These are phyloP conservation scores for Trichophyton mentagrophytes DNA, from an alignment of 2,329 filamentous ascomycete species.

Conservation along the genomic window DNA sequence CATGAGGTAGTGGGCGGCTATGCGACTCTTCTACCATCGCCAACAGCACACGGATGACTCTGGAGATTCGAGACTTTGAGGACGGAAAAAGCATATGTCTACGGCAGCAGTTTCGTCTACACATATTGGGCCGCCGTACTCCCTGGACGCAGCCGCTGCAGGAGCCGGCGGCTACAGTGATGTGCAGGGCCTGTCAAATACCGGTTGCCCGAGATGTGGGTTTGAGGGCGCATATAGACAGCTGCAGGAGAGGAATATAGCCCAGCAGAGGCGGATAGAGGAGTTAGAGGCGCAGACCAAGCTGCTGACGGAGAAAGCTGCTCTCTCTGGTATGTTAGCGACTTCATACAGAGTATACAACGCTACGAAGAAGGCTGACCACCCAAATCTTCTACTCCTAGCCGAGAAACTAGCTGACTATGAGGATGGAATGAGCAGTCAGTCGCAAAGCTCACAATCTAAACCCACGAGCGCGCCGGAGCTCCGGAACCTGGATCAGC, in stretches of 20 bases:
- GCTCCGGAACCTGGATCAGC: conserved; percentile 17
- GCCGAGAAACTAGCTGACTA: conserved; percentile 49
- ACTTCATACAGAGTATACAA: background rate
- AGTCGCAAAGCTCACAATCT: conserved; percentile 18
- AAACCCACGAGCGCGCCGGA: conserved; percentile 7
- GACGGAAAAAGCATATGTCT: background rate
- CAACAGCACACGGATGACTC: background rate
- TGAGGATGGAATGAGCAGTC: conserved; percentile 47
- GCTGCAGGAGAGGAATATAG: conserved; percentile 16
- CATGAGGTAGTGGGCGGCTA: background rate
- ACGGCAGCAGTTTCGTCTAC: background rate
- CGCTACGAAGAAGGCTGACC: background rate
- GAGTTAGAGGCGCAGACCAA: conserved; percentile 46
- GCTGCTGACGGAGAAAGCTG: conserved; percentile 40
- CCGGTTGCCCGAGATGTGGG: conserved; percentile 29
- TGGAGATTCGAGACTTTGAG: background rate
- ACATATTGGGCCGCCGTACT: background rate
- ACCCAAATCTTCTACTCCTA: conserved; percentile 16
- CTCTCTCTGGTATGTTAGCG: conserved; percentile 37
- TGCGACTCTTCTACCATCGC: background rate
- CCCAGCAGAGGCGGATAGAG: conserved; percentile 31
- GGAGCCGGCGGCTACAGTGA: background rate
- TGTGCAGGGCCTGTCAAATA: background rate
- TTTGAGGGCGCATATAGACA: conserved; percentile 15
- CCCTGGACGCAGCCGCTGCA: background rate